A percentile compares a stretch with the other conserved stretches of the same genome.
Conservation (phyloP, 1,284 basidiomycete species). For the Moniliophthora roreri region DNA sequence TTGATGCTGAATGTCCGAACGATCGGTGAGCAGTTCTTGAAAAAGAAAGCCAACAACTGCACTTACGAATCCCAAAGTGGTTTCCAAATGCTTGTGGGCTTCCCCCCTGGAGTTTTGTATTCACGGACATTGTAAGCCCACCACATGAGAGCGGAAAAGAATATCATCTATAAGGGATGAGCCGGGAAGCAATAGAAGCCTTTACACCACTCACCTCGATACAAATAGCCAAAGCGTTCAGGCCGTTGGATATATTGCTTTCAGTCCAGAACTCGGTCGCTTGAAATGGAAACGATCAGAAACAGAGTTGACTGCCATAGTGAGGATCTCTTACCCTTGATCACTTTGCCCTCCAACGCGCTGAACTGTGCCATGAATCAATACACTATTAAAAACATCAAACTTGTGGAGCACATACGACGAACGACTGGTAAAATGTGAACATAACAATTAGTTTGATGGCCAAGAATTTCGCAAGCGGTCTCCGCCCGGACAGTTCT, state of each 20-base stretch:
- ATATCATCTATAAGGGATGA: slow-evolving; percentile 61
- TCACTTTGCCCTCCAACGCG: slow-evolving; percentile 58
- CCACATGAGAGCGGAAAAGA: slow-evolving; percentile 75
- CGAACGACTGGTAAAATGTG: slow-evolving; percentile 77
- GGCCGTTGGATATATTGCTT: slow-evolving; percentile 78
- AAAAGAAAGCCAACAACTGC: neutral
- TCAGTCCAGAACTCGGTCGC: slow-evolving; percentile 78
- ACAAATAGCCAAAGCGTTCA: slow-evolving; percentile 80
- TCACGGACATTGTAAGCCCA: slow-evolving; percentile 80
- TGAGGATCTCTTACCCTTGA: slow-evolving; percentile 43
- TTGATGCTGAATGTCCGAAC: slow-evolving; percentile 57
- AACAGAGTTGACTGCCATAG: neutral
- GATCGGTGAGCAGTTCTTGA: neutral
- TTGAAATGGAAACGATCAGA: slow-evolving; percentile 22
- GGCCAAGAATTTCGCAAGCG: slow-evolving; percentile 78
- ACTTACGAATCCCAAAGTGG: slow-evolving; percentile 74
- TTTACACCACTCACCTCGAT: slow-evolving; percentile 59
- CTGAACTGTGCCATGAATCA: slow-evolving; percentile 43
- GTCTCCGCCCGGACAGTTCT: slow-evolving; percentile 73
- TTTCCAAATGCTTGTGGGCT: slow-evolving; percentile 52
- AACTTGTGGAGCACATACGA: slow-evolving; percentile 43
- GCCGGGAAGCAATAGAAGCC: neutral
- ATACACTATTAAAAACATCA: neutral
- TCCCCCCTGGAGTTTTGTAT: slow-evolving; percentile 43
- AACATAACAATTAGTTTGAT: slow-evolving; percentile 89